Base-by-base conservation (phyloP, 2,329 filamentous ascomycete species). In the Pyricularia grisea region DNA sequence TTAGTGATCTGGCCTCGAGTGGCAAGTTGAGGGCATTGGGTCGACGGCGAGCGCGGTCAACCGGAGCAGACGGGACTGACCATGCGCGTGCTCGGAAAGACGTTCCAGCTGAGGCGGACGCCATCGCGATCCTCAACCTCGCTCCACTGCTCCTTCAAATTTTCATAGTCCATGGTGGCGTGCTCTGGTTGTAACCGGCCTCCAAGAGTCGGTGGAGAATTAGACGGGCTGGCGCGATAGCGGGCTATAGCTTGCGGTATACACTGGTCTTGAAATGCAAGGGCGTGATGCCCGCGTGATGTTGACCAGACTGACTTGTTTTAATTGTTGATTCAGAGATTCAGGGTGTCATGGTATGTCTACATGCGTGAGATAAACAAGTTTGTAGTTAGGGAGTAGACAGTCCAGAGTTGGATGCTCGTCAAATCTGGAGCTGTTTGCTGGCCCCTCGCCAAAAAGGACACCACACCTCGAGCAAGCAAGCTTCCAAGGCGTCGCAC, bases 81-180 rank as follows among this genome's bases (percentile, higher is more conserved):
- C 93, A 99, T 97, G 79, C 95, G 93, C 77, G 94, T 94, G 83
- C 94, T 97, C 67, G 95, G 95, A 77, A 99, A 97, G 71, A 96
- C 96, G 79, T 99, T 99, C 95, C 95, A 99, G 81, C 94, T 97
- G 73, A 99, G 86, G 72, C 95, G 90, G 76, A 98, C 88, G 71
- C 95, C 95, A 88, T 99, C 95, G 74, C 92, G 90, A 77, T 99
- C 95, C 83, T 99, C 95, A 70, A 97, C 90, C 79, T 97, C 93
- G 76, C 90, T 93, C 94, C 94, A 97, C 83, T 94, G 91, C 81
- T 97, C 94, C 83, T 97, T 97, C 74, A 97, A 83, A 74, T 89
- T 87, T 80, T 97, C 94, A 85, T 93, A 97, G 79, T 97, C 94
- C 93, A 97, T 97, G 66, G 61, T 73, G 67, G 42, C 42, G 33